These are phyloP conservation scores for Coffea eugenioides DNA, from an alignment of 257 asterid species.

Conservation along the genomic window DNA sequence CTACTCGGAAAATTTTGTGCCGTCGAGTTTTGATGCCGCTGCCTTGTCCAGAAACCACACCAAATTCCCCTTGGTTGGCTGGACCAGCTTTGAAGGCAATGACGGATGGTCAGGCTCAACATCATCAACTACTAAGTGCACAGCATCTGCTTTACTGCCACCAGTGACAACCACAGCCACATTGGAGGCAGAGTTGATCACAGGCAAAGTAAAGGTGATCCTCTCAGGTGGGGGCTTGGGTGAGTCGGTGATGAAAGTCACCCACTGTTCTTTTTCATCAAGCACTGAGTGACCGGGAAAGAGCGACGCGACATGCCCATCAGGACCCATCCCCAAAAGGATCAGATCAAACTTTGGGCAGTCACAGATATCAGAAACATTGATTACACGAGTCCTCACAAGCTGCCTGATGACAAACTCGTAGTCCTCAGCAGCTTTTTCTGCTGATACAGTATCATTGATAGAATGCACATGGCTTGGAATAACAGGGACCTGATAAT, in stretches of 20 bases:
- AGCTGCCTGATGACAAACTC: slow-evolving; percentile 82
- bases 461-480: slow-evolving; percentile 81
- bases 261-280: slow-evolving; percentile 55
- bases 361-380: slow-evolving; percentile 47
- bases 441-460: slow-evolving; percentile 75
- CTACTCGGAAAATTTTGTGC: slow-evolving; percentile 43
- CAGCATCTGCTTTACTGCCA: slow-evolving; percentile 52
- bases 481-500: slow-evolving; percentile 69
- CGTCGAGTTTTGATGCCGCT: slow-evolving; percentile 69
- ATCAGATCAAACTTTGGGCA: slow-evolving; percentile 66
- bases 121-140: slow-evolving; percentile 49
- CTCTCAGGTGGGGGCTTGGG: slow-evolving; percentile 70
- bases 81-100: slow-evolving; percentile 68
- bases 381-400: slow-evolving; percentile 69
- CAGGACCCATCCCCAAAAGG: slow-evolving; percentile 65
- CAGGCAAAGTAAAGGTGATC: slow-evolving; percentile 63
- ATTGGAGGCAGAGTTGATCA: slow-evolving; percentile 61
- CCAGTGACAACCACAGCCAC: slow-evolving; percentile 54
- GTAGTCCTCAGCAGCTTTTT: slow-evolving; percentile 82
- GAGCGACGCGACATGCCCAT: slow-evolving; percentile 65
- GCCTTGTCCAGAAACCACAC: slow-evolving; percentile 79
- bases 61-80: slow-evolving; percentile 61
- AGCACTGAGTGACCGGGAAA: slow-evolving; percentile 49
- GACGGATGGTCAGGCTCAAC: slow-evolving; percentile 34
- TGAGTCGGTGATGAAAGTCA: slow-evolving; percentile 57